Percentiles rank a stretch among this genome's conserved stretches.
These are phyloP conservation scores for Xylaria sp. DNA, from an alignment of 2,329 filamentous ascomycete species.

Conservation along the genomic window DNA sequence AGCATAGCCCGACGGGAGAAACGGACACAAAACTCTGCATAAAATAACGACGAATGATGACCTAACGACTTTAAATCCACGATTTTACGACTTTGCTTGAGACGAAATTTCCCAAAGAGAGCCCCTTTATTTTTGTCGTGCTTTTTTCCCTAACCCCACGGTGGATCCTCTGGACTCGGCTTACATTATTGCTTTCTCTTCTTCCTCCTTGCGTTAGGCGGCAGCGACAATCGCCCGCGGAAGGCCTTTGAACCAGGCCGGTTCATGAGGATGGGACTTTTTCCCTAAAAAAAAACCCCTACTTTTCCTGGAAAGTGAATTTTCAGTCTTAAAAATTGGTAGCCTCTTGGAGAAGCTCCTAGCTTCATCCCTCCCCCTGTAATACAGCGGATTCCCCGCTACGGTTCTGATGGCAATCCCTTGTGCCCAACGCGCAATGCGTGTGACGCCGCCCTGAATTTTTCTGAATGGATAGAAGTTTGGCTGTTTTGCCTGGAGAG, in stretches of 20 bases:
- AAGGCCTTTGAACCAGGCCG: constrained; percentile 47
- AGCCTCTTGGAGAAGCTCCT: constrained; percentile 16
- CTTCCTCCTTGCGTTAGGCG: constrained; percentile 29
- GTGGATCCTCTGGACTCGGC: constrained; percentile 34
- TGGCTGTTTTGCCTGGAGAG: constrained; percentile 17
- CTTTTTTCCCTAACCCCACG: constrained; percentile 33
- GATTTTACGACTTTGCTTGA: constrained; percentile 44
- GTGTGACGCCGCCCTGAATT: constrained; percentile 10
- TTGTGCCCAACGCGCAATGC: constrained; percentile 10
- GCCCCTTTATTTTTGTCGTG: constrained; percentile 27
- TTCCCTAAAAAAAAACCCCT: too few relatives aligned
- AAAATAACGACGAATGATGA: constrained; percentile 51
- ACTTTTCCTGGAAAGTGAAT: constrained; percentile 9
- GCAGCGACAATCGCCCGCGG: constrained; percentile 38
- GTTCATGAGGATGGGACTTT: constrained; percentile 40
- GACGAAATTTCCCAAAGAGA: constrained; percentile 35
- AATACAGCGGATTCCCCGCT: constrained; percentile 22
- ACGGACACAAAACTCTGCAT: constrained; percentile 51
- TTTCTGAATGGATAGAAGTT: constrained; percentile 34
- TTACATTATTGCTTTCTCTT: constrained; percentile 31
- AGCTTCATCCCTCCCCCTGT: constrained; percentile 14
- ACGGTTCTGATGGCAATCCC: constrained; percentile 19
- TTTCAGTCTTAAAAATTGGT: constrained; percentile 21
- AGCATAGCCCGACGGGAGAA: constrained; percentile 47
- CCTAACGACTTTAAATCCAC: constrained; percentile 47